These are phyloP conservation scores for Auriscalpium orientale DNA, from an alignment of 768 basidiomycete genomes.

Conservation along the genomic window DNA sequence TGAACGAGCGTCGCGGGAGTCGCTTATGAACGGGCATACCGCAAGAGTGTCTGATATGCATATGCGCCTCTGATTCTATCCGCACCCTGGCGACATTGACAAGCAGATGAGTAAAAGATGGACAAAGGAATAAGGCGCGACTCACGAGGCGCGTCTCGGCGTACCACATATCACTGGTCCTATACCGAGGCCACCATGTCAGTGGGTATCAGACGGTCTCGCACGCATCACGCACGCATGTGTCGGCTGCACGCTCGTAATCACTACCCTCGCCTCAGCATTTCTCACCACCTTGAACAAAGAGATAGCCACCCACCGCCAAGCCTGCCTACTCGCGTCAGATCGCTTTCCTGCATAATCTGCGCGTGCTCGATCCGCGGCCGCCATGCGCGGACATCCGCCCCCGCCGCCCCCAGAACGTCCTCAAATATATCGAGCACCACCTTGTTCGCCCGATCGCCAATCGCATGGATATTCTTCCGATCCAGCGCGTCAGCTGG, in stretches of 20 bases:
- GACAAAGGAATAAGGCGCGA: not conserved
- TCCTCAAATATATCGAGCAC: slow-evolving; percentile 80
- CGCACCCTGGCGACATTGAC: slow-evolving; percentile 46
- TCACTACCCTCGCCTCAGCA: slow-evolving; percentile 42
- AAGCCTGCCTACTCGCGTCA: slow-evolving; percentile 59
- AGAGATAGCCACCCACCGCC: slow-evolving; percentile 45
- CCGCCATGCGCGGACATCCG: slow-evolving; percentile 41
- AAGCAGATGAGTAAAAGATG: not conserved
- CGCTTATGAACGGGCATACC: slow-evolving; percentile 35
- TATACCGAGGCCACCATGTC: slow-evolving; percentile 18
- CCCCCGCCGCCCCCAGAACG: slow-evolving; percentile 24
- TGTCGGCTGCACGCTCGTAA: slow-evolving; percentile 89
- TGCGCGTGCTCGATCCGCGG: slow-evolving; percentile 93
- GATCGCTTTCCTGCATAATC: slow-evolving; percentile 65
- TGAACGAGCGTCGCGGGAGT: not conserved
- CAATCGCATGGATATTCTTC: slow-evolving; percentile 88
- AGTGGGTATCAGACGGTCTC: not conserved
- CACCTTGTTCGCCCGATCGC: slow-evolving; percentile 80
- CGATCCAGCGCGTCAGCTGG: not conserved
- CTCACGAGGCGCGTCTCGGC: slow-evolving; percentile 73
- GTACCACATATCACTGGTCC: slow-evolving; percentile 89
- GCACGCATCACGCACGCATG: slow-evolving; percentile 53
- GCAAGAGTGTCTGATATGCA: slow-evolving; percentile 73
- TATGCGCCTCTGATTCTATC: slow-evolving; percentile 84
- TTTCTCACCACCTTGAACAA: not conserved